These are phyloP conservation scores for California macrophylla DNA, from an alignment of 441 rosid genomes.

Conservation along the genomic window DNA sequence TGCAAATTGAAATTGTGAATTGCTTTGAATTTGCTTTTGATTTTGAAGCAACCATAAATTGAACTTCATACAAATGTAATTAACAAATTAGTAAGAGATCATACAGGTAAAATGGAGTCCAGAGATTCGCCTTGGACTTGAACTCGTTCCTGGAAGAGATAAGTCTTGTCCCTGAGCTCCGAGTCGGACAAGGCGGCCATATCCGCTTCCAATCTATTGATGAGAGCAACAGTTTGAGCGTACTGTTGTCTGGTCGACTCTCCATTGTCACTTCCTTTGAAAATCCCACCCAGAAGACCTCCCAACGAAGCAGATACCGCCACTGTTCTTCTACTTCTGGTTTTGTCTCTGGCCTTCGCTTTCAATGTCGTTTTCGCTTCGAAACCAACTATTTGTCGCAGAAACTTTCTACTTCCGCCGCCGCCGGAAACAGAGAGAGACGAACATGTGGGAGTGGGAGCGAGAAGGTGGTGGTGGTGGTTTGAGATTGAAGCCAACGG, in stretches of 20 bases:
- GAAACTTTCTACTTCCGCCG: conserved; percentile 18
- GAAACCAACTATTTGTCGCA: neutral
- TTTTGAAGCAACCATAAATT: neutral
- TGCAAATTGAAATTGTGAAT: neutral
- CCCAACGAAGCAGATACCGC: conserved; percentile 43
- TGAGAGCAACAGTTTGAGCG: conserved; percentile 38
- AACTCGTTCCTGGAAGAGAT: conserved; percentile 57
- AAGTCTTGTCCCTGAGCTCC: conserved; percentile 58
- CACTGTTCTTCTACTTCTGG: neutral
- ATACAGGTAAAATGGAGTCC: conserved; percentile 79
- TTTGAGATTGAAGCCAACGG: conserved; percentile 31
- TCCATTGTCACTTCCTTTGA: conserved; percentile 71
- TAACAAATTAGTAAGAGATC: neutral
- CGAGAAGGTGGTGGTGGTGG: conserved; percentile 10
- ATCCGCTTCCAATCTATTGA: conserved; percentile 53
- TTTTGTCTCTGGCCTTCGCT: neutral
- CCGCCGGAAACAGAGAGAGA: neutral
- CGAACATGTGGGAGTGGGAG: neutral
- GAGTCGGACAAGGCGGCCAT: conserved; percentile 60
- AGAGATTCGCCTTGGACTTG: conserved; percentile 54
- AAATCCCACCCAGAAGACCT: conserved; percentile 72
- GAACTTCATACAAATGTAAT: neutral
- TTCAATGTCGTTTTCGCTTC: neutral
- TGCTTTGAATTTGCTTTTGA: neutral
- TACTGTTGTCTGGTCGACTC: conserved; percentile 82